Percentiles rank a stretch among this genome's conserved stretches.
Evolutionary conservation across 108 stramenopile species (phyloP).

Genomic region (Ochromonas danica): DNA sequence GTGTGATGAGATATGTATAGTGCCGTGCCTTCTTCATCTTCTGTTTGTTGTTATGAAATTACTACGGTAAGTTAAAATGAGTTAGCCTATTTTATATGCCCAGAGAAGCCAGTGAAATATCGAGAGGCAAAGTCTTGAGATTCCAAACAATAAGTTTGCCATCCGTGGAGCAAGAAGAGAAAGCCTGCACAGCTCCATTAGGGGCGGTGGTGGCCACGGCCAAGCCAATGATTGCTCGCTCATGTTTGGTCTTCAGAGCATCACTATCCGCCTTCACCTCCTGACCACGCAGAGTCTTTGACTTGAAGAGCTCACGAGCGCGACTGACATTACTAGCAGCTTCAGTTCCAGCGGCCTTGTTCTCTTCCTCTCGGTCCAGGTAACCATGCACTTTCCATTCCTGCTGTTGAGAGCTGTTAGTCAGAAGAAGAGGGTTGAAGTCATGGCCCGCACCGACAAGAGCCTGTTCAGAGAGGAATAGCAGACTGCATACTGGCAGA

Average conservation of each 20-base stretch:
- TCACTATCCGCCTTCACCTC: not conserved
- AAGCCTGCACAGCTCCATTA: not conserved
- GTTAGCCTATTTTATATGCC: too few species aligned
- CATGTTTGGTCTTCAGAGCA: not conserved
- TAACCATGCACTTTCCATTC: not conserved
- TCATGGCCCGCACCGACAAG: constrained; percentile 60
- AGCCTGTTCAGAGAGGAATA: constrained; percentile 48
- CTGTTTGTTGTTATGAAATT: too few species aligned
- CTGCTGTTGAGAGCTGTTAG: not conserved
- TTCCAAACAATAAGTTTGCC: not conserved
- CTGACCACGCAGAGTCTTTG: constrained; percentile 7
- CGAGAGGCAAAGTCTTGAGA: too few species aligned
- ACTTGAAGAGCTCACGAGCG: not conserved
- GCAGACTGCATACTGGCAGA: constrained; percentile 46
- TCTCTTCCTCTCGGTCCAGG: not conserved
- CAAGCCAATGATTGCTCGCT: not conserved
- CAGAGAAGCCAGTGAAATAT: too few species aligned
- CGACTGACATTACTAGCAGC: not conserved
- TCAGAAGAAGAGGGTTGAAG: constrained; percentile 58
- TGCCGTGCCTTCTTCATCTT: too few species aligned
- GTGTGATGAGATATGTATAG: too few species aligned
- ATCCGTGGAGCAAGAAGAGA: not conserved
- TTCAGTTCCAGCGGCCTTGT: not conserved
- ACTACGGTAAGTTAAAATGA: too few species aligned
- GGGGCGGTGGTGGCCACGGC: not conserved